phyloP scores from a whole-genome alignment of 192 early-diverging fungal genomes.

The Rhizophagus clarus region DNA sequence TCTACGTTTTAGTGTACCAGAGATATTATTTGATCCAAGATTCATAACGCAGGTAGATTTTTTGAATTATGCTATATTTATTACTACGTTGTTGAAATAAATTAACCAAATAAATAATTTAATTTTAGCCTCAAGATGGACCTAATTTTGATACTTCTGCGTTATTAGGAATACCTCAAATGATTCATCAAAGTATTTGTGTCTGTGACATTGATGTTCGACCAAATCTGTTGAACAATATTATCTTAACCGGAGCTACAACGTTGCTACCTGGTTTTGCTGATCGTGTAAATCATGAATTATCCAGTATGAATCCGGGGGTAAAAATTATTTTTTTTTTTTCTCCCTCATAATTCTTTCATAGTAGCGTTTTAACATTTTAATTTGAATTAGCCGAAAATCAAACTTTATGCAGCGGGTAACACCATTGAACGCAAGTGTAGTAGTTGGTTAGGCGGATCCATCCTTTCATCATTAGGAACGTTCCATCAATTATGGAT shows the following conservation, averaged over 20 bases:
- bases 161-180: slow-evolving; percentile 65
- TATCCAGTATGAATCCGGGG: slow-evolving; percentile 64
- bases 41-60: slow-evolving; percentile 49
- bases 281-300: slow-evolving; percentile 79
- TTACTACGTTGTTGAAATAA: neutral
- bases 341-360: neutral
- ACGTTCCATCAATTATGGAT: slow-evolving; percentile 99
- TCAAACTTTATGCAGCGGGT: slow-evolving; percentile 80
- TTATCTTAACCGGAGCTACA: slow-evolving; percentile 91
- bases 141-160: neutral
- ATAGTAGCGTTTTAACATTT: neutral
- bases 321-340: slow-evolving; percentile 47
- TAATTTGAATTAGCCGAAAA: slow-evolving; percentile 43
- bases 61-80: neutral
- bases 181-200: slow-evolving; percentile 73
- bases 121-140: slow-evolving; percentile 30
- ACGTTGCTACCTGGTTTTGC: slow-evolving; percentile 84
- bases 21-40: slow-evolving; percentile 84
- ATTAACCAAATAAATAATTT: neutral
- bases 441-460: slow-evolving; percentile 97
- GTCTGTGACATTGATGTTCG: slow-evolving; percentile 89
- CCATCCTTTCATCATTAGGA: slow-evolving; percentile 90
- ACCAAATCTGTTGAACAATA: slow-evolving; percentile 74
- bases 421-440: slow-evolving; percentile 85
- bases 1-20: slow-evolving; percentile 81